Evolutionary conservation across 306 rosid species (phyloP).

Genomic region (Cucurbita moschata): DNA sequence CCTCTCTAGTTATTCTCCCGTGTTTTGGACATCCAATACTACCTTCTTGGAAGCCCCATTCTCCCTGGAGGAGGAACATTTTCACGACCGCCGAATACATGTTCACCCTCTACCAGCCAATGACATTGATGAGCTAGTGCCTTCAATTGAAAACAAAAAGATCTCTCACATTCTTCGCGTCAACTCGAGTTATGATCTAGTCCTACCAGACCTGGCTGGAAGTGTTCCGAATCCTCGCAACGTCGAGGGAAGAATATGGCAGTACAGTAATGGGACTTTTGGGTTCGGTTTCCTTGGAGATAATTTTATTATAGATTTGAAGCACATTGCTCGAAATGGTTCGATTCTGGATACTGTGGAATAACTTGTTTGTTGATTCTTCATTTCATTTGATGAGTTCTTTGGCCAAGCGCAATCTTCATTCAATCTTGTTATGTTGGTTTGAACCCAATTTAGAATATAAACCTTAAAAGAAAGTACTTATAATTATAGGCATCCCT

Average conservation of each 20-base stretch:
- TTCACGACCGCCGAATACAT: conserved; percentile 53
- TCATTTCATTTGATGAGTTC: background rate
- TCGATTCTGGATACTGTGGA: conserved; percentile 40
- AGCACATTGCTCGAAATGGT: conserved; percentile 43
- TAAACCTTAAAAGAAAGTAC: background rate
- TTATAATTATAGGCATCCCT: background rate
- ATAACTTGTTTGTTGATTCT: conserved; percentile 16
- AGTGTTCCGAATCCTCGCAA: conserved; percentile 28
- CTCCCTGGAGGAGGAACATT: conserved; percentile 46
- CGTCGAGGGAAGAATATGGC: conserved; percentile 88
- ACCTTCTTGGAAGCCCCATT: conserved; percentile 54
- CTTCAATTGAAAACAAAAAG: conserved; percentile 21
- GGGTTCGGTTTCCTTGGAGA: conserved; percentile 86
- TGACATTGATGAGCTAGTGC: conserved; percentile 22
- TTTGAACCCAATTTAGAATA: background rate
- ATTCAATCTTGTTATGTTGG: background rate
- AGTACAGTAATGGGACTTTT: conserved; percentile 58
- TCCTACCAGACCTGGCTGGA: conserved; percentile 40
- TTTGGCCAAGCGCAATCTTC: background rate
- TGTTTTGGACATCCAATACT: conserved; percentile 59
- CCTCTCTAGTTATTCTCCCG: conserved; percentile 24
- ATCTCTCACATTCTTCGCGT: conserved; percentile 52
- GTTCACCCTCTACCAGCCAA: conserved; percentile 36
- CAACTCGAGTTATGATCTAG: conserved; percentile 59
- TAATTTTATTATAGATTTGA: conserved; percentile 61